A percentile compares a stretch with the other conserved stretches of the same genome.
Evolutionary conservation across 768 basidiomycete species (phyloP).

Genomic region (Mycena maculata): DNA sequence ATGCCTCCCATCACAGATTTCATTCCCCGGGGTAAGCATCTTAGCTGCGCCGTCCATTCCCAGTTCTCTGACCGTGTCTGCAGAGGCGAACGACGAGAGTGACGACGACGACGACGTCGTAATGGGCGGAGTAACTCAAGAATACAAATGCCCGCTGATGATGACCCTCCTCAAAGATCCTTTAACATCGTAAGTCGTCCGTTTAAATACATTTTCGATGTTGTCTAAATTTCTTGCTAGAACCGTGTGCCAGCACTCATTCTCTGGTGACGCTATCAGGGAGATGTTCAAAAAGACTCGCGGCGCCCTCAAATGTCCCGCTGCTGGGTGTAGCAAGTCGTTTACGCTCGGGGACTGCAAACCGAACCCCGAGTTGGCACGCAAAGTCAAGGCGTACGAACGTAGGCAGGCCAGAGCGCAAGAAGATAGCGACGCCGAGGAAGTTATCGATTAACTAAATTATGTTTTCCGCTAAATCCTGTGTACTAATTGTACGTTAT

Average conservation of each 20-base stretch:
- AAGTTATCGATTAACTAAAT: slow-evolving; percentile 58
- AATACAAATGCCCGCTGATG: slow-evolving; percentile 87
- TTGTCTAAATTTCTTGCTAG: slow-evolving; percentile 21
- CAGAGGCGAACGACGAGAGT: slow-evolving; percentile 85
- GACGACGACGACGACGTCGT: slow-evolving; percentile 91
- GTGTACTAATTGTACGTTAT: slow-evolving; percentile 20
- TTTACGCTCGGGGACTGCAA: slow-evolving; percentile 65
- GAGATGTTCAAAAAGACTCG: slow-evolving; percentile 63
- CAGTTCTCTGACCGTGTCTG: slow-evolving; percentile 2
- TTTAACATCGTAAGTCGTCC: slow-evolving; percentile 76
- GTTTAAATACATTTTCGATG: slow-evolving; percentile 9
- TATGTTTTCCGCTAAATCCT: background rate
- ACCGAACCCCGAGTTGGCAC: slow-evolving; percentile 68
- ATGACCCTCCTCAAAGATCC: slow-evolving; percentile 76
- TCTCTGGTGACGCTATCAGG: slow-evolving; percentile 76
- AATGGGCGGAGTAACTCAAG: slow-evolving; percentile 86
- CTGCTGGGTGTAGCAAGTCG: slow-evolving; percentile 74
- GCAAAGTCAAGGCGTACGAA: slow-evolving; percentile 68
- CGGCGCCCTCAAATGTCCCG: slow-evolving; percentile 67
- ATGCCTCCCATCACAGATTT: slow-evolving; percentile 86
- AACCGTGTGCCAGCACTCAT: slow-evolving; percentile 81
- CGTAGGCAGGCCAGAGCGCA: slow-evolving; percentile 59
- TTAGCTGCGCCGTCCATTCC: background rate
- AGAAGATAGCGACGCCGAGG: slow-evolving; percentile 71
- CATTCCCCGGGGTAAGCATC: slow-evolving; percentile 71